Conservation (phyloP, 139 green algal species). For the Chlorella ohadii region DNA sequence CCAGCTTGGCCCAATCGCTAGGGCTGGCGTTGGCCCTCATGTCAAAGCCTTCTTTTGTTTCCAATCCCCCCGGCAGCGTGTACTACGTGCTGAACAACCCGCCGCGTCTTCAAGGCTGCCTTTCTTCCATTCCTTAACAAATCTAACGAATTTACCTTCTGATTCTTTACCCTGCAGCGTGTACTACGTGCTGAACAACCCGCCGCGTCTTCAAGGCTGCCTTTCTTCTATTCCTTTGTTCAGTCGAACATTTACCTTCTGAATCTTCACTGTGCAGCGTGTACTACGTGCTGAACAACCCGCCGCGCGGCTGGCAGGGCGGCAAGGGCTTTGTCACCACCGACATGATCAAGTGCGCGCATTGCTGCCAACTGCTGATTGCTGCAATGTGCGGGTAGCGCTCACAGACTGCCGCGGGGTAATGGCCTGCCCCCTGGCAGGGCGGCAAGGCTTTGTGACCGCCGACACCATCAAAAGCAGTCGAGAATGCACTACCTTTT, state of each 20-base stretch:
- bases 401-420: no score
- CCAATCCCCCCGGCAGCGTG: constrained; percentile 37
- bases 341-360: constrained; percentile 85
- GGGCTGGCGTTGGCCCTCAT: no score
- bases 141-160: no score
- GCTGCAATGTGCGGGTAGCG: no score
- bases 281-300: constrained; percentile 71
- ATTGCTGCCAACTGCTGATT: no score
- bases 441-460: constrained; percentile 80
- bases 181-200: constrained; percentile 71
- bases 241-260: no score
- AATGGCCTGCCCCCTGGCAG: no score
- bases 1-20: no score
- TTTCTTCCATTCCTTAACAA: no score
- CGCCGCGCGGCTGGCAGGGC: constrained; percentile 71
- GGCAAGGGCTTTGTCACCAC: constrained; percentile 81
- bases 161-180: constrained; percentile 42
- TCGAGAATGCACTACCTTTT: no score
- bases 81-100: constrained; percentile 73
- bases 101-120: neutral
- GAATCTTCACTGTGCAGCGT: constrained; percentile 42
- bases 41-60: no score
- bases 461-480: constrained; percentile 81
- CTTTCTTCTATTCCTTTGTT: no score
- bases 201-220: constrained; percentile 30